These are phyloP conservation scores for Dendrocalamus sinicus DNA, from an alignment of 176 grass and related monocot species.

Conservation along the genomic window DNA sequence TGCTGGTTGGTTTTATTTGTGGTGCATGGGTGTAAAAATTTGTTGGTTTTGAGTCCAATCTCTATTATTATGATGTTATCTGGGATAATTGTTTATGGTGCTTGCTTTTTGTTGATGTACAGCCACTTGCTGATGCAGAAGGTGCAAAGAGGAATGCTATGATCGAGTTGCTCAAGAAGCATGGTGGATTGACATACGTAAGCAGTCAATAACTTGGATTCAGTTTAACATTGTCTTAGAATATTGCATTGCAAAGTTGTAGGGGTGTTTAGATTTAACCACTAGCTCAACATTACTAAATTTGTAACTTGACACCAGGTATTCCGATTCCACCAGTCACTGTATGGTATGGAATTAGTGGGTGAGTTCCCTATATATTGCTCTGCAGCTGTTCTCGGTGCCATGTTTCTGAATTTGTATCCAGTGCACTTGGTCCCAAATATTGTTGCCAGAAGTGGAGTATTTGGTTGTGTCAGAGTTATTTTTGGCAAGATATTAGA, in stretches of 20 bases:
- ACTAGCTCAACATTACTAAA: constrained; percentile 53
- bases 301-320: constrained; percentile 55
- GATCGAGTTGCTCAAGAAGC: constrained; percentile 80
- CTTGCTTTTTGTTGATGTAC: constrained; percentile 38
- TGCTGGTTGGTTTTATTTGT: constrained; percentile 23
- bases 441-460: constrained; percentile 11
- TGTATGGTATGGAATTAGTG: constrained; percentile 55
- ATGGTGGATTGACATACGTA: constrained; percentile 91
- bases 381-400: constrained; percentile 38
- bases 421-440: constrained; percentile 38
- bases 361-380: constrained; percentile 53
- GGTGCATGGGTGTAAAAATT: neutral
- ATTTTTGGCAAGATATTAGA: constrained; percentile 23
- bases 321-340: constrained; percentile 51
- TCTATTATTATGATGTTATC: constrained; percentile 7
- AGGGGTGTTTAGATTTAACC: constrained; percentile 28
- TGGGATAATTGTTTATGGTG: neutral
- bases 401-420: constrained; percentile 43
- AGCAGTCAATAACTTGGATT: constrained; percentile 30
- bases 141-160: constrained; percentile 78
- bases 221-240: constrained; percentile 17
- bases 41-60: neutral
- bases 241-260: constrained; percentile 35
- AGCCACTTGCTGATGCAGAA: constrained; percentile 96
- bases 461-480: constrained; percentile 6